Conservation (phyloP, 805 yeast genomes). For the Komagataella kurtzmanii region DNA sequence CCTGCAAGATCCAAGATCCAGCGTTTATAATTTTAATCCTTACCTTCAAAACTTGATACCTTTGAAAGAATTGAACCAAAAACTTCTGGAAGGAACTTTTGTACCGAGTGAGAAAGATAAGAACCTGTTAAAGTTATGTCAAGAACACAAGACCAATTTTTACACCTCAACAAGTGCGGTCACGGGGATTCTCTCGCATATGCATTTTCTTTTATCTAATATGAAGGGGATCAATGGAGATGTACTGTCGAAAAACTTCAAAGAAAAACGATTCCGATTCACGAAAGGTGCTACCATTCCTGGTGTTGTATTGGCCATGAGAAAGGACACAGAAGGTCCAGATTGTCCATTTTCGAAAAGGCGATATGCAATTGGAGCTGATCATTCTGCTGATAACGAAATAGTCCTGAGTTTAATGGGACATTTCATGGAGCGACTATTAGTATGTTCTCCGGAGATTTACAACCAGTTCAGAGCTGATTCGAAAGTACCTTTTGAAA, state of each 20-base stretch:
- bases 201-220: slow-evolving; percentile 61
- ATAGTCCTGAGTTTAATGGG: slow-evolving; percentile 65
- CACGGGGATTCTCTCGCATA: slow-evolving; percentile 62
- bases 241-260: slow-evolving; percentile 28
- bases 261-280: slow-evolving; percentile 18
- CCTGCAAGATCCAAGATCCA: slow-evolving; percentile 65
- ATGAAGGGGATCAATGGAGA: slow-evolving; percentile 36
- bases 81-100: slow-evolving; percentile 34
- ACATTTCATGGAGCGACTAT: slow-evolving; percentile 60
- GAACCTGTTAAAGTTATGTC: slow-evolving; percentile 33
- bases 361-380: slow-evolving; percentile 53
- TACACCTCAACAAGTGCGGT: slow-evolving; percentile 81
- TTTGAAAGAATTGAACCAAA: slow-evolving; percentile 54
- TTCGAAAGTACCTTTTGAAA: background rate
- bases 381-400: slow-evolving; percentile 53
- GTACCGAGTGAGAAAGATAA: slow-evolving; percentile 58
- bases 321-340: slow-evolving; percentile 24
- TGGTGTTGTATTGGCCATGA: slow-evolving; percentile 37
- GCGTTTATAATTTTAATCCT: slow-evolving; percentile 57
- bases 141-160: slow-evolving; percentile 21
- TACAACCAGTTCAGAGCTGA: slow-evolving; percentile 23
- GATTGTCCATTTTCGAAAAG: background rate
- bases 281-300: slow-evolving; percentile 37
- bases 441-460: slow-evolving; percentile 45
- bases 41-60: slow-evolving; percentile 44